Percentiles rank a stretch among this genome's conserved stretches.
phyloP scores from a whole-genome alignment of 306 rosid species.

The Abrus precatorius region DNA sequence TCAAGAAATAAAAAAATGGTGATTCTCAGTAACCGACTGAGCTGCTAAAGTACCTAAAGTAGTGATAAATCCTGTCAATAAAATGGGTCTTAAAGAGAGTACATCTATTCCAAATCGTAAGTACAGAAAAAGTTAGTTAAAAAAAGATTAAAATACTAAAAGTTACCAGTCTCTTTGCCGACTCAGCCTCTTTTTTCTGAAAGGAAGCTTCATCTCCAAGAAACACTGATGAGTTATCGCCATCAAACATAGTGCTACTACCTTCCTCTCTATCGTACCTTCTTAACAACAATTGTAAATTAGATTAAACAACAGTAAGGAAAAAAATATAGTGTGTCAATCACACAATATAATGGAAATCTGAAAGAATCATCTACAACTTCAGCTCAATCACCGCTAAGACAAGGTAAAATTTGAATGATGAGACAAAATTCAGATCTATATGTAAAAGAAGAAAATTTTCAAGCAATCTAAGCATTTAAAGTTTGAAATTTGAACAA shows the following conservation, averaged over 20 bases:
- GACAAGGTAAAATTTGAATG: slow-evolving; percentile 24
- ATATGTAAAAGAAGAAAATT: slow-evolving; percentile 14
- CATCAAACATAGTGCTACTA: slow-evolving; percentile 77
- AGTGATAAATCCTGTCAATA: too few species aligned
- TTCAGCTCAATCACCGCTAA: slow-evolving; percentile 26
- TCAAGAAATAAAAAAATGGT: too few species aligned
- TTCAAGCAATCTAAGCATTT: background rate
- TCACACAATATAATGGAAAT: slow-evolving; percentile 19
- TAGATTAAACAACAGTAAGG: slow-evolving; percentile 31
- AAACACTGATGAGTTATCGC: slow-evolving; percentile 79
- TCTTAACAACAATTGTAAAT: slow-evolving; percentile 41
- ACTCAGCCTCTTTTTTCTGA: slow-evolving; percentile 97
- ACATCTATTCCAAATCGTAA: background rate
- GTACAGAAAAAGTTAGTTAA: slow-evolving; percentile 26
- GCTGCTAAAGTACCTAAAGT: too few species aligned
- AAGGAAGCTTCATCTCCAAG: slow-evolving; percentile 90
- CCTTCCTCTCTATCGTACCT: slow-evolving; percentile 99
- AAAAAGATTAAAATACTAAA: slow-evolving; percentile 22
- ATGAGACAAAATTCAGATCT: slow-evolving; percentile 25
- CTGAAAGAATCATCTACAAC: slow-evolving; percentile 7
- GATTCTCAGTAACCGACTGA: too few species aligned
- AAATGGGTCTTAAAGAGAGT: too few species aligned
- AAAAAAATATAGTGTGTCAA: background rate
- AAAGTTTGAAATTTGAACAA: background rate
- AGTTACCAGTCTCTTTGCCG: slow-evolving; percentile 93